phyloP scores from a whole-genome alignment of 163 green algal species.

The Prototheca cutis region DNA sequence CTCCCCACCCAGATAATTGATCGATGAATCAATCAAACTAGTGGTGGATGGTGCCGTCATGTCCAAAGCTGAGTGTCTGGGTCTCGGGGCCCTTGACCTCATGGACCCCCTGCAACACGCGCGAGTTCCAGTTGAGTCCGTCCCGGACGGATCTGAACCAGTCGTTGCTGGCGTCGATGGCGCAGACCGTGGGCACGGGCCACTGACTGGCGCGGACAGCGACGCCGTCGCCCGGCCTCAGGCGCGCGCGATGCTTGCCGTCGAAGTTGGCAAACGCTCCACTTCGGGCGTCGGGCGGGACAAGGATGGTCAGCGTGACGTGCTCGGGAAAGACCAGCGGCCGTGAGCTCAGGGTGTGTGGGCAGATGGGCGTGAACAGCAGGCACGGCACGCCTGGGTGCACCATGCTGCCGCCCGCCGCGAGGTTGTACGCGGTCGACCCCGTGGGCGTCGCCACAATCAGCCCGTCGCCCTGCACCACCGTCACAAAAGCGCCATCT shows the following conservation, averaged over 20 bases:
- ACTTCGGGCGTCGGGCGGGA: slow-evolving; percentile 57
- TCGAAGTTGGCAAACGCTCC: slow-evolving; percentile 87
- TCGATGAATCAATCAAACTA: no score
- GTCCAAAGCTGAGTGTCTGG: no score
- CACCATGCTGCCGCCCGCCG: slow-evolving; percentile 85
- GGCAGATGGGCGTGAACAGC: slow-evolving; percentile 96
- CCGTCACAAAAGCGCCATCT: slow-evolving; percentile 75
- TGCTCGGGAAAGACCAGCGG: slow-evolving; percentile 90
- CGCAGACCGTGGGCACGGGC: slow-evolving; percentile 81
- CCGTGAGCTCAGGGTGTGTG: slow-evolving; percentile 83
- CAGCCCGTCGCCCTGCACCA: slow-evolving; percentile 79
- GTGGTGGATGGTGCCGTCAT: no score
- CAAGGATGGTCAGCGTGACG: slow-evolving; percentile 66
- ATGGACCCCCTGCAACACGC: slow-evolving; percentile 4
- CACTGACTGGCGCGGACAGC: slow-evolving; percentile 28
- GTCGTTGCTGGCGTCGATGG: slow-evolving; percentile 70
- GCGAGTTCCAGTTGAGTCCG: slow-evolving; percentile 51
- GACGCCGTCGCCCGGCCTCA: slow-evolving; percentile 34
- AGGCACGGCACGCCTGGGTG: slow-evolving; percentile 90
- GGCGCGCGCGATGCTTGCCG: slow-evolving; percentile 64
- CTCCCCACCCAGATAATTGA: no score
- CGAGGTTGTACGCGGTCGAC: slow-evolving; percentile 88
- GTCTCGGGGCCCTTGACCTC: no score
- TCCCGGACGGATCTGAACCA: slow-evolving; percentile 78
- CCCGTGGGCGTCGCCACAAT: slow-evolving; percentile 95